Evolutionary conservation across 352 stramenopile species (phyloP), one percentile per base, ranked within the genome.

Genomic region (Phytophthora pini): DNA sequence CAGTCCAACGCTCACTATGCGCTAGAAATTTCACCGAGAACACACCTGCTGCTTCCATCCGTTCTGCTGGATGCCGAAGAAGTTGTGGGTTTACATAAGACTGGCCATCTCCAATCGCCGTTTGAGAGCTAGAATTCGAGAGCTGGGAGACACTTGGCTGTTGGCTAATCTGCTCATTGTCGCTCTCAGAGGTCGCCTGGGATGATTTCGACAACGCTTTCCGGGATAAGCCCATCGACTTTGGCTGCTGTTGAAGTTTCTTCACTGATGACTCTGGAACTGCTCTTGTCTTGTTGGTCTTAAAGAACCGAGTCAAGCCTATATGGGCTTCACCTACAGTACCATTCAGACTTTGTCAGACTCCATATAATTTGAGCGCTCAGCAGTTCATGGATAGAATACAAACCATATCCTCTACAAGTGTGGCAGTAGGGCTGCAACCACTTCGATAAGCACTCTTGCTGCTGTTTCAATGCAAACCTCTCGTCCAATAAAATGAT

Each of bases 401-500:
- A 63, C 65, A 40, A 71, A 94, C 87, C 88, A 29, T 96, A 96
- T 45, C 61, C 87, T 67, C 59, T 72, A 29, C 77, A 86, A 1
- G 74, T 79, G 36, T 80, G 77, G 55, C 79, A 93, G 55, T 90
- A 93, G 5, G 87, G 84, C 36, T 96, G 87, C 10, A 99, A 74
- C 97, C 97, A 99, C 65, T 98, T 98, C 45, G 94, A 98, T 6
- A 99, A 59, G 22, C 92, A 96, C 17, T 97, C 82, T 48, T 94
- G 82, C 57, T 98, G 97, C 49, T 94, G 84, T 40, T 87, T 74
- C 20, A 97, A 78, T 0, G 78, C 84, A 87, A 99, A 99, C 2
- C 98, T 91, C 68, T 98, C 94, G 71, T 99, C 98, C 26, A 98
- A 81, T 24, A 99, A 73, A 40, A 99, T 88, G 31, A 99, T 98